Conservation (phyloP, 306 rosid genomes). For the Dryas alaskensis region DNA sequence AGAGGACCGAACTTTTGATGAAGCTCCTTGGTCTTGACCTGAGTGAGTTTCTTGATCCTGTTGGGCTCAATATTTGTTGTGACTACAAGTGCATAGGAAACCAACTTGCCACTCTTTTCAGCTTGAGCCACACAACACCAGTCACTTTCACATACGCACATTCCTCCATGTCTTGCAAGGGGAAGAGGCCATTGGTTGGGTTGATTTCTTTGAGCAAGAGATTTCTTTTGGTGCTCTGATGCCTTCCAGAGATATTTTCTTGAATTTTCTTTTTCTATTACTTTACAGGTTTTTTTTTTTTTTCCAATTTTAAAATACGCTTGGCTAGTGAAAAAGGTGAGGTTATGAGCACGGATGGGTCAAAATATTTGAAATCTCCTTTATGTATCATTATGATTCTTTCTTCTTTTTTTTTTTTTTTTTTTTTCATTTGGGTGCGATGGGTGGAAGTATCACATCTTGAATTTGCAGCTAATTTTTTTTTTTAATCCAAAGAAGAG, state of each 20-base stretch:
- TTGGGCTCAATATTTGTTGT: constrained; percentile 47
- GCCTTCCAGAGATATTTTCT: too few relatives aligned
- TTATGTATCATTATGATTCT: neutral
- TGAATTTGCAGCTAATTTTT: too few relatives aligned
- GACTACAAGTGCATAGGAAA: constrained; percentile 53
- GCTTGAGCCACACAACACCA: constrained; percentile 72
- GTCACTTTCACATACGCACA: constrained; percentile 54
- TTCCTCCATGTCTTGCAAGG: constrained; percentile 50
- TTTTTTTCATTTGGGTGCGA: too few relatives aligned
- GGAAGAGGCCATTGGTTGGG: constrained; percentile 60
- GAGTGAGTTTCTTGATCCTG: constrained; percentile 61
- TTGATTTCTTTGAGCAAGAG: constrained; percentile 46
- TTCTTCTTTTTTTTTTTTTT: too few relatives aligned
- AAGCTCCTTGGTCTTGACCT: constrained; percentile 74
- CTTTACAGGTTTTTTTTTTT: too few relatives aligned
- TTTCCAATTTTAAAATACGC: neutral
- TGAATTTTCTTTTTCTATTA: too few relatives aligned
- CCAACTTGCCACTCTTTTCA: constrained; percentile 62
- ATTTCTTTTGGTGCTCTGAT: constrained; percentile 42
- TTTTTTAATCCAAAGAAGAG: too few relatives aligned
- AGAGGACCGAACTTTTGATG: neutral
- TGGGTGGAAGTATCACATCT: too few relatives aligned
- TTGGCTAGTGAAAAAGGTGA: neutral
- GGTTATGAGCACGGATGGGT: neutral
- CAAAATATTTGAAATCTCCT: neutral